These are phyloP conservation scores for Fusarium devonianum DNA, from an alignment of 2,329 filamentous ascomycete species.

Conservation along the genomic window DNA sequence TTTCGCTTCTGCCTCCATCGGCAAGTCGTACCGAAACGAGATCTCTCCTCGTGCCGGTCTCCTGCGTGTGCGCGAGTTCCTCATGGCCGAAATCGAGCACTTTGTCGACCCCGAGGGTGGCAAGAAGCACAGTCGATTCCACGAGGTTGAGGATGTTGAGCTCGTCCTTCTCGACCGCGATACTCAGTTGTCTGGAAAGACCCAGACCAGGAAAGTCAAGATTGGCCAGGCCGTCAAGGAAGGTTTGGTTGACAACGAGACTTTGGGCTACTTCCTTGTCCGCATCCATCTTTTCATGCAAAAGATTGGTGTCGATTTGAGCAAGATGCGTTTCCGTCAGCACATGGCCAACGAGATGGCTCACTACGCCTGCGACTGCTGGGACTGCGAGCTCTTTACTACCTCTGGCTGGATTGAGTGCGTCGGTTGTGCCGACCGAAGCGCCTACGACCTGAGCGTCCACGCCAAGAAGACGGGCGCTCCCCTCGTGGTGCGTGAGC, in stretches of 20 bases:
- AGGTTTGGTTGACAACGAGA: conserved; percentile 93
- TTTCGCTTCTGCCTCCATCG: conserved; percentile 95
- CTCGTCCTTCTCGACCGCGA: conserved; percentile 84
- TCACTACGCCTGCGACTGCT: conserved; percentile 96
- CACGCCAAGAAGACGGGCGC: conserved; percentile 93
- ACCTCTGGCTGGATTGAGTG: conserved; percentile 98
- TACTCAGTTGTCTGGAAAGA: conserved; percentile 87
- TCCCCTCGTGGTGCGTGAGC: conserved; percentile 84
- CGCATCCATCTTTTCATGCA: conserved; percentile 90
- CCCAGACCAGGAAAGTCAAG: conserved; percentile 72
- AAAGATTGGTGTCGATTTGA: conserved; percentile 85
- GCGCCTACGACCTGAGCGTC: conserved; percentile 91
- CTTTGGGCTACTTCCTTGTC: conserved; percentile 94
- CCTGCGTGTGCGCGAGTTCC: conserved; percentile 91
- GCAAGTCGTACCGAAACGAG: conserved; percentile 98
- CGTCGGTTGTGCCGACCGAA: conserved; percentile 94
- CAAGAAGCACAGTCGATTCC: conserved; percentile 92
- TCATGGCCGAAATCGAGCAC: conserved; percentile 99
- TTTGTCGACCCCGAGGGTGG: conserved; percentile 93
- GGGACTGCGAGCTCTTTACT: conserved; percentile 93
- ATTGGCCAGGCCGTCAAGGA: conserved; percentile 87
- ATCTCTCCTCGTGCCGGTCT: conserved; percentile 93
- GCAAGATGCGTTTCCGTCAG: conserved; percentile 93
- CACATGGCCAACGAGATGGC: conserved; percentile 85
- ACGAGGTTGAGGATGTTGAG: conserved; percentile 83